Percentiles rank a stretch among this genome's conserved stretches.
phyloP scores from a whole-genome alignment of 306 rosid genomes.

The Luffa acutangula region DNA sequence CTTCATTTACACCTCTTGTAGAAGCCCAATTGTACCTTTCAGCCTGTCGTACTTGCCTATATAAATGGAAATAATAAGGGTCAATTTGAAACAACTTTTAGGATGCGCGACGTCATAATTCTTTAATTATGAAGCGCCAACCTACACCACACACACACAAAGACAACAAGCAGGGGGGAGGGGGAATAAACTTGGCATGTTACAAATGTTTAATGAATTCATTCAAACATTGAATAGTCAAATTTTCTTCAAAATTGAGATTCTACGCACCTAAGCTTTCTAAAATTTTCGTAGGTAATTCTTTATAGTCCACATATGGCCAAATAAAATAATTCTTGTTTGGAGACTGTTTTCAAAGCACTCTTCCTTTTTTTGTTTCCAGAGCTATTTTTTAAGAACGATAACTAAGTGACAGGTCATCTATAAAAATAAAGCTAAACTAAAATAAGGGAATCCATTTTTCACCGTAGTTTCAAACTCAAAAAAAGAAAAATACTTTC shows the following conservation, averaged over 20 bases:
- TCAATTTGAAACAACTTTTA: not conserved
- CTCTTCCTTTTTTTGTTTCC: not conserved
- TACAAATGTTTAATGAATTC: not conserved
- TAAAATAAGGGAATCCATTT: not conserved
- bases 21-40: conserved; percentile 85
- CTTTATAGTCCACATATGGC: not conserved
- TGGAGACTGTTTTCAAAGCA: not conserved
- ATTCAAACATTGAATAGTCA: not conserved
- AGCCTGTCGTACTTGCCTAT: conserved; percentile 64
- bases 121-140: too few species aligned
- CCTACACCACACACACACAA: too few species aligned
- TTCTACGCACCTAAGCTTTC: not conserved
- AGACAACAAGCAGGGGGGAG: too few species aligned
- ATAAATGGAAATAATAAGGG: conserved; percentile 7
- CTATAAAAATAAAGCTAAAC: not conserved
- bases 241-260: not conserved
- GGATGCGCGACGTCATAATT: too few species aligned
- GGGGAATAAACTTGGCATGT: not conserved
- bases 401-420: not conserved
- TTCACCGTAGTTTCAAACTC: not conserved
- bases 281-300: not conserved
- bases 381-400: not conserved
- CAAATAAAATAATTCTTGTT: not conserved
- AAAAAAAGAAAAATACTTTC: not conserved
- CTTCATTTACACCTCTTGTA: conserved; percentile 90